Evolutionary conservation across 2,329 filamentous ascomycete species (phyloP), one percentile per base, ranked within the genome.

Genomic region (Dendrostoma leiphaemia): DNA sequence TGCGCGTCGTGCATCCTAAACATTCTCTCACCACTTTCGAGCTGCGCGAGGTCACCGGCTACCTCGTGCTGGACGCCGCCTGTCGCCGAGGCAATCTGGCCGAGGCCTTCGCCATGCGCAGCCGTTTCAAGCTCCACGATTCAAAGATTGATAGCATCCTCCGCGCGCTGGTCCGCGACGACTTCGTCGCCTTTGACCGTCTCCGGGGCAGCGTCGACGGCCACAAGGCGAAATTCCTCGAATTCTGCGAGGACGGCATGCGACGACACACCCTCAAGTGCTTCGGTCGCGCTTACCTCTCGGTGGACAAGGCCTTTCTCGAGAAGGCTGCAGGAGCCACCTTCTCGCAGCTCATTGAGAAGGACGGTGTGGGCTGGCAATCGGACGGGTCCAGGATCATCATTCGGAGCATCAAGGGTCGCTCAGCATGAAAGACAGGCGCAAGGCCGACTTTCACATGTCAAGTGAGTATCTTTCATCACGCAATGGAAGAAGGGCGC

Each of bases 51-150:
- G 88, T 95, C 48, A 83, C 85, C 2, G 82, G 84, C 29, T 96
- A 96, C 64, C 79, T 91, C 24, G 84, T 97, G 46, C 81, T 99
- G 24, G 94, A 99, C 71, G 82, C 91, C 37, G 91, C 91, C 6
- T 97, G 94, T 67, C 85, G 94, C 23, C 85, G 92, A 60, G 79
- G 82, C 12, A 84, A 96, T 60, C 73, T 96, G 24, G 78, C 81
- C 2, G 84, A 87, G 51, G 94, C 93, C 1, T 90, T 88, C 65
- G 76, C 81, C 3, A 73, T 91, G 51, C 82, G 85, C 51, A 74
- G 81, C 48, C 68, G 72, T 23, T 88, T 89, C 68, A 69, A 69
- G 7, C 80, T 91, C 53, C 75, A 75, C 44, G 90, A 91, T 65
- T 67, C 77, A n/a, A 82, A 85, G 50, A 78, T 97, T 1, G 85